These are phyloP conservation scores for Cupressus sempervirens DNA, from an alignment of 75 land plant genomes.

Conservation along the genomic window DNA sequence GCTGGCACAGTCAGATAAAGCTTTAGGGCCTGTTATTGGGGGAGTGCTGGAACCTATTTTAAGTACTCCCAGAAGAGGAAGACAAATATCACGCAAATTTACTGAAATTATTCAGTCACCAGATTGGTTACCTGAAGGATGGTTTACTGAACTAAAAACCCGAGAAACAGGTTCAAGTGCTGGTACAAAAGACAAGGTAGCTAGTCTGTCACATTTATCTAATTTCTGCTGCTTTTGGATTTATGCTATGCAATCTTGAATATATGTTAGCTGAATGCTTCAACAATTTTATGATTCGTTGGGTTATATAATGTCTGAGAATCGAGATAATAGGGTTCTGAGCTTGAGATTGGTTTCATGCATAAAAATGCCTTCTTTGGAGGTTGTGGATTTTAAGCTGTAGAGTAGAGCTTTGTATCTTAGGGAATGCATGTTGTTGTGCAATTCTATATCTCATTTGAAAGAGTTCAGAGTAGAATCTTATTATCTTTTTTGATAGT, in stretches of 20 bases:
- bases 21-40: background rate
- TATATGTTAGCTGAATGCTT: background rate
- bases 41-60: background rate
- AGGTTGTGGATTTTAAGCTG: background rate
- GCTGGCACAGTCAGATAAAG: background rate
- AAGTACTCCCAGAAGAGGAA: background rate
- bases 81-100: background rate
- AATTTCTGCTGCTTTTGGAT: background rate
- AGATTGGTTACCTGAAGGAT: slow-evolving; percentile 22
- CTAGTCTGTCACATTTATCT: background rate
- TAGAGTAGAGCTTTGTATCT: background rate
- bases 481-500: background rate
- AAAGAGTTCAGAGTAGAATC: background rate
- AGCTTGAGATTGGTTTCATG: background rate
- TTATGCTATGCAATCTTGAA: background rate
- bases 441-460: background rate
- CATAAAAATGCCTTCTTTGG: background rate
- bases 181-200: slow-evolving; percentile 32
- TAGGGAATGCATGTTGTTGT: background rate
- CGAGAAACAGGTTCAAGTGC: slow-evolving; percentile 24
- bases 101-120: slow-evolving; percentile 19
- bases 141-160: slow-evolving; percentile 23
- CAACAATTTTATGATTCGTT: background rate
- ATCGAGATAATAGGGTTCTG: background rate
- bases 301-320: background rate